phyloP scores from a whole-genome alignment of 2,329 filamentous ascomycete species.

The Colletotrichum godetiae region DNA sequence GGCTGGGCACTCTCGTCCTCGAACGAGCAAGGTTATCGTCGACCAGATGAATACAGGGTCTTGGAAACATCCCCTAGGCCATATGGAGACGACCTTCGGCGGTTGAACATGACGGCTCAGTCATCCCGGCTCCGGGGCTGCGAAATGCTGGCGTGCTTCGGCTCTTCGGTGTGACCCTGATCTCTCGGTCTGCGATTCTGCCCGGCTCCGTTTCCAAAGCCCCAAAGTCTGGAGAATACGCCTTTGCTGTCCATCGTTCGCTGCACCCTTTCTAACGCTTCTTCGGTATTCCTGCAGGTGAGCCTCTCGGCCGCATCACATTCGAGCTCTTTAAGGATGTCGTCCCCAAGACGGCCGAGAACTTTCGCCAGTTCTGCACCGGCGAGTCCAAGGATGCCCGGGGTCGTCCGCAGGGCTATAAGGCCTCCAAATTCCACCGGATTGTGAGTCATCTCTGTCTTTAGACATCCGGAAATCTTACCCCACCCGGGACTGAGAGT shows the following conservation, averaged over 20 bases:
- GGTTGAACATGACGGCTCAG: background rate
- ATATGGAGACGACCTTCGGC: background rate
- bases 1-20: background rate
- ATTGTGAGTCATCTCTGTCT: slow-evolving; percentile 70
- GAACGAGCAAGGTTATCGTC: background rate
- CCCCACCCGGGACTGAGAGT: background rate
- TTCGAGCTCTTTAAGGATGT: slow-evolving; percentile 91
- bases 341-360: slow-evolving; percentile 90
- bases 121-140: background rate
- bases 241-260: background rate
- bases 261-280: background rate
- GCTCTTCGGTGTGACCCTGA: background rate
- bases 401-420: slow-evolving; percentile 90
- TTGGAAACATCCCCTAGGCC: background rate
- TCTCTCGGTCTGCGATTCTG: background rate
- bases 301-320: slow-evolving; percentile 86
- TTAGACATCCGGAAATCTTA: background rate
- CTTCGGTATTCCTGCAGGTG: slow-evolving; percentile 64
- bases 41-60: background rate
- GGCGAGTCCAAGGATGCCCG: slow-evolving; percentile 86
- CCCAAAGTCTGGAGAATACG: background rate
- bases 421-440: slow-evolving; percentile 92
- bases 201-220: background rate
- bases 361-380: slow-evolving; percentile 97
- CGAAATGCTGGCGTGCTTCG: background rate